phyloP scores from a whole-genome alignment of 2,329 filamentous ascomycete species.

The Penicillium sp. region DNA sequence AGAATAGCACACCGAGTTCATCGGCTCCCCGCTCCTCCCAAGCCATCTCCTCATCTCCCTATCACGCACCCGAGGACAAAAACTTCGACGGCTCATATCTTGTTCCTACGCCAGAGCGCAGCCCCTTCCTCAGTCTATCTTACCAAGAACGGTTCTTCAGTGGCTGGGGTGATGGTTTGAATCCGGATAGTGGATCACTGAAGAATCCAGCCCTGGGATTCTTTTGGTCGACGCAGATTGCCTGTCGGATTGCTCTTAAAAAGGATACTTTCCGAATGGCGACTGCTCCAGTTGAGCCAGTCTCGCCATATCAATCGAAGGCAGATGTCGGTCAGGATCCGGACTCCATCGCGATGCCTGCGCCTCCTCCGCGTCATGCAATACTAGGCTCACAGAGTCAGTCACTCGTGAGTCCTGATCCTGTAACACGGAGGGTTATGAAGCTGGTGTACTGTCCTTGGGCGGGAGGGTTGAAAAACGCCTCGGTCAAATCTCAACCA shows the following conservation, averaged over 20 bases:
- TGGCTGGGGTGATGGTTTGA: constrained; percentile 78
- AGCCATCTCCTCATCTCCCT: constrained; percentile 30
- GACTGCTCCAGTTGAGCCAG: constrained; percentile 9
- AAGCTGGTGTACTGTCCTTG: constrained; percentile 90
- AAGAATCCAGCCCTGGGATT: constrained; percentile 88
- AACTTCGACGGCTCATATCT: constrained; percentile 36
- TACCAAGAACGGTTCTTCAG: constrained; percentile 96
- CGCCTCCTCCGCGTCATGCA: not conserved
- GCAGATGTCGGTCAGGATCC: not conserved
- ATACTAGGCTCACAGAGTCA: not conserved
- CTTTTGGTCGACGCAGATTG: constrained; percentile 88
- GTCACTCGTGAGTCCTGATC: constrained; percentile 1
- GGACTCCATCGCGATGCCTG: constrained; percentile 7
- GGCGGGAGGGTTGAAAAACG: constrained; percentile 56
- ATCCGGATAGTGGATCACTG: constrained; percentile 37
- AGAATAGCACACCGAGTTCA: not conserved
- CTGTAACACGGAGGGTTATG: constrained; percentile 67
- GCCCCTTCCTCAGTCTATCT: constrained; percentile 64
- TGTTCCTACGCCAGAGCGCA: constrained; percentile 40
- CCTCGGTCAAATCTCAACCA: constrained; percentile 48
- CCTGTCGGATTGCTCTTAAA: constrained; percentile 77
- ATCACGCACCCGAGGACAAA: constrained; percentile 29
- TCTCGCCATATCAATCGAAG: not conserved
- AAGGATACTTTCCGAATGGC: constrained; percentile 61
- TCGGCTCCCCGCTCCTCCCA: constrained; percentile 23